phyloP scores from a whole-genome alignment of 148 eudicot genomes.

The Rhododendron molle region DNA sequence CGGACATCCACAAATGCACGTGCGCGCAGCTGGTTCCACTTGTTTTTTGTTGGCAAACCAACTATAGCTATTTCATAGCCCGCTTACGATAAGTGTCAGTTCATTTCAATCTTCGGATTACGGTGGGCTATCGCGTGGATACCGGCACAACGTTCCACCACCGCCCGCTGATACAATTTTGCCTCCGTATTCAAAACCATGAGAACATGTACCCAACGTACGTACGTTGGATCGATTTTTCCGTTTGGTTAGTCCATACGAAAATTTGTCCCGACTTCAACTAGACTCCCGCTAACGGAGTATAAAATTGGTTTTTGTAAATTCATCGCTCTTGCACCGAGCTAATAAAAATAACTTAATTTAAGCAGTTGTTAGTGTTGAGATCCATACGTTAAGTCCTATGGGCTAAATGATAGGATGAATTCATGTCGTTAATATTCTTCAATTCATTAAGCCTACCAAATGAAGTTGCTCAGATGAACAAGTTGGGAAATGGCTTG shows the following conservation, averaged over 20 bases:
- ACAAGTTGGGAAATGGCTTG: background rate
- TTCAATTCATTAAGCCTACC: background rate
- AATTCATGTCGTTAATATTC: background rate
- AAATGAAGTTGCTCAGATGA: background rate
- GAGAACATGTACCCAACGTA: background rate
- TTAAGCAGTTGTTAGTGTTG: background rate
- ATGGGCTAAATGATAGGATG: background rate
- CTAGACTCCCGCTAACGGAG: background rate
- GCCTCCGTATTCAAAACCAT: background rate
- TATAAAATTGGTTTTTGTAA: background rate
- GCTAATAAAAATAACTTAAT: background rate
- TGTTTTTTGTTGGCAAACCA: background rate
- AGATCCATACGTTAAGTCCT: background rate
- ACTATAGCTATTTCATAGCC: background rate
- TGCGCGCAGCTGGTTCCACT: background rate
- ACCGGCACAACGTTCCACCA: background rate
- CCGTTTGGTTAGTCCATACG: background rate
- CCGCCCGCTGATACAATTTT: background rate
- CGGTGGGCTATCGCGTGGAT: background rate
- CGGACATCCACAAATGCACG: background rate
- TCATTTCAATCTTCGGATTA: background rate
- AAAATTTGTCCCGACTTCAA: too few species aligned
- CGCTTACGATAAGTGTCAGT: background rate
- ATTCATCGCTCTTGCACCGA: background rate
- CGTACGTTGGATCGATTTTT: background rate